These are phyloP conservation scores for Vitis hybrid DNA, from an alignment of 177 flowering plant genomes.

Conservation along the genomic window DNA sequence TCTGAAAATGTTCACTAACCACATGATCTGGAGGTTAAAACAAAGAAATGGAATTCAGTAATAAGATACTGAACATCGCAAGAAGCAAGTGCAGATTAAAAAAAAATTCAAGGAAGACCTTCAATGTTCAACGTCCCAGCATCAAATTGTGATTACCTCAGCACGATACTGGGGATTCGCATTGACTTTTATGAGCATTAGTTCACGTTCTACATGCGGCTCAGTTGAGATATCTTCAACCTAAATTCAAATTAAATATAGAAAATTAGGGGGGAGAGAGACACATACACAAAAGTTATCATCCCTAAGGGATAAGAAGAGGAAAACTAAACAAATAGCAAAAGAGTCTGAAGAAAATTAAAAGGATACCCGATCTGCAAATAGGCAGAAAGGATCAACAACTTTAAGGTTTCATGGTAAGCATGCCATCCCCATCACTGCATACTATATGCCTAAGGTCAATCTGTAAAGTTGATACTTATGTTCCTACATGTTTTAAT, in stretches of 20 bases:
- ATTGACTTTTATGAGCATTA: constrained; percentile 87
- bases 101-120: neutral
- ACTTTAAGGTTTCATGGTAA: too few species aligned
- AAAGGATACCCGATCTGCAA: too few species aligned
- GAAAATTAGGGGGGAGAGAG: neutral
- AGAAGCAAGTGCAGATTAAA: neutral
- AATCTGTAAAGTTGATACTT: too few species aligned
- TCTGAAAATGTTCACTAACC: constrained; percentile 89
- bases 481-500: too few species aligned
- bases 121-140: neutral
- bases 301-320: neutral
- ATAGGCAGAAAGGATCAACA: too few species aligned
- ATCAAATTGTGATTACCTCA: constrained; percentile 50
- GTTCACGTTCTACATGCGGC: constrained; percentile 95
- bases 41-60: neutral
- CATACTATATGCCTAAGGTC: too few species aligned
- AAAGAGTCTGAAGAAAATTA: neutral
- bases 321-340: neutral
- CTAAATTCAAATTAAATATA: constrained; percentile 24
- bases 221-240: constrained; percentile 92
- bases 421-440: too few species aligned
- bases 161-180: constrained; percentile 58
- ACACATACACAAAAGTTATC: neutral
- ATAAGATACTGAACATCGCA: neutral
- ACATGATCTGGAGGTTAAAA: constrained; percentile 63